Conservation (phyloP, 2,329 filamentous ascomycete genomes). For the Neonectria coccinea region DNA sequence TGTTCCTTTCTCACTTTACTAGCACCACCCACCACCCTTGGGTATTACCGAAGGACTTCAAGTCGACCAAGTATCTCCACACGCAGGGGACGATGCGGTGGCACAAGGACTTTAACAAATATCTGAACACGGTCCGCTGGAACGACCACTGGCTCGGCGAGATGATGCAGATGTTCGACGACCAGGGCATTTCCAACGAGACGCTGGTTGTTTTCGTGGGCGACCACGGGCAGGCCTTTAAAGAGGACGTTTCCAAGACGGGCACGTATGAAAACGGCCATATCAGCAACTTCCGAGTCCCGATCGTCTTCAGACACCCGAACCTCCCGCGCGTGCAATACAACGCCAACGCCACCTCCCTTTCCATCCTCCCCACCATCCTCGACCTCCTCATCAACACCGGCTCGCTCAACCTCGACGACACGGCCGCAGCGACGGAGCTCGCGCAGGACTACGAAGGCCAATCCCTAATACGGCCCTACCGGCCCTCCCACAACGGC, state of each 20-base stretch:
- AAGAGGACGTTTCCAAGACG: slow-evolving; percentile 48
- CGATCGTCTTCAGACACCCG: slow-evolving; percentile 50
- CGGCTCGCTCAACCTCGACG: slow-evolving; percentile 46
- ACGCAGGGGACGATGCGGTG: slow-evolving; percentile 42
- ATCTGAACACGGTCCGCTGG: slow-evolving; percentile 50
- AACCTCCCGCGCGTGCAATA: slow-evolving; percentile 48
- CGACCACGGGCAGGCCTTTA: slow-evolving; percentile 52
- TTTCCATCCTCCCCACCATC: slow-evolving; percentile 52
- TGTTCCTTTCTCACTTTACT: slow-evolving; percentile 53
- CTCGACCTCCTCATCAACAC: slow-evolving; percentile 52
- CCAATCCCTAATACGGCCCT: slow-evolving; percentile 49
- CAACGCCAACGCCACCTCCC: slow-evolving; percentile 47
- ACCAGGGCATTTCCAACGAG: slow-evolving; percentile 50
- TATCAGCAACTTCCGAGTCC: slow-evolving; percentile 50
- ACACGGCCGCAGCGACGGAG: slow-evolving; percentile 43
- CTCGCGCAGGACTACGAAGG: slow-evolving; percentile 51
- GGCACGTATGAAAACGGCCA: slow-evolving; percentile 51
- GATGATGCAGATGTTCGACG: slow-evolving; percentile 48
- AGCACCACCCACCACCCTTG: slow-evolving; percentile 53
- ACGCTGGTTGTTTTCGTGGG: slow-evolving; percentile 51
- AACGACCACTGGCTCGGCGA: slow-evolving; percentile 50
- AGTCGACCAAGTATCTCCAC: slow-evolving; percentile 34
- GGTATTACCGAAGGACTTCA: slow-evolving; percentile 35
- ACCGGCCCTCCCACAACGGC: slow-evolving; percentile 41
- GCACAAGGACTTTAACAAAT: slow-evolving; percentile 49